Conservation (phyloP, 2,329 filamentous ascomycete species). For the Hypoxylon sp. region DNA sequence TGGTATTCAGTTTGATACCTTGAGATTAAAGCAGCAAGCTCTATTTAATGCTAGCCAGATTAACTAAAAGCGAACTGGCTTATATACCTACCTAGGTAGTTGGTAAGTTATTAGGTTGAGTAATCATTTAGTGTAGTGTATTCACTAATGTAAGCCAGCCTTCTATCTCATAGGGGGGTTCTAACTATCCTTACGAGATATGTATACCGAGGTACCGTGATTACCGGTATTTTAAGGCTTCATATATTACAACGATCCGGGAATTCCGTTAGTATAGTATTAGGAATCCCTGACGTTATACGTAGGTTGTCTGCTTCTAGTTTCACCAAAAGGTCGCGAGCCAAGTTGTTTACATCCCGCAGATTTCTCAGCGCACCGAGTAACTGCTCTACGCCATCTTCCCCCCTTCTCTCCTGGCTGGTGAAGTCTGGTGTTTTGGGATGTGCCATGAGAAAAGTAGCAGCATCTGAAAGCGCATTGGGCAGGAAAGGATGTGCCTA, state of each 20-base stretch:
- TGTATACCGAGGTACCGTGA: not conserved
- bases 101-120: no score
- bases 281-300: not conserved
- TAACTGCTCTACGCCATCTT: not conserved
- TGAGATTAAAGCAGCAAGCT: no score
- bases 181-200: not conserved
- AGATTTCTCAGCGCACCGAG: not conserved
- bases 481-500: constrained; percentile 18
- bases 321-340: constrained; percentile 7
- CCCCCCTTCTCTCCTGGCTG: not conserved
- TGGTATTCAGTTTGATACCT: no score
- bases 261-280: not conserved
- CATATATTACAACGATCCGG: not conserved
- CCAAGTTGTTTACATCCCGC: constrained; percentile 14
- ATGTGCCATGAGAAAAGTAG: constrained; percentile 6
- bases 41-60: no score
- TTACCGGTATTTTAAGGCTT: not conserved
- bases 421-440: not conserved
- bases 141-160: no score
- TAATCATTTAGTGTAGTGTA: no score
- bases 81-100: no score
- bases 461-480: constrained; percentile 1
- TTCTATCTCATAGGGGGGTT: not conserved
- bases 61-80: no score
- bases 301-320: constrained; percentile 2